These are phyloP conservation scores for Globisporangium acanthophoron DNA, from an alignment of 352 stramenopile species.

Conservation along the genomic window DNA sequence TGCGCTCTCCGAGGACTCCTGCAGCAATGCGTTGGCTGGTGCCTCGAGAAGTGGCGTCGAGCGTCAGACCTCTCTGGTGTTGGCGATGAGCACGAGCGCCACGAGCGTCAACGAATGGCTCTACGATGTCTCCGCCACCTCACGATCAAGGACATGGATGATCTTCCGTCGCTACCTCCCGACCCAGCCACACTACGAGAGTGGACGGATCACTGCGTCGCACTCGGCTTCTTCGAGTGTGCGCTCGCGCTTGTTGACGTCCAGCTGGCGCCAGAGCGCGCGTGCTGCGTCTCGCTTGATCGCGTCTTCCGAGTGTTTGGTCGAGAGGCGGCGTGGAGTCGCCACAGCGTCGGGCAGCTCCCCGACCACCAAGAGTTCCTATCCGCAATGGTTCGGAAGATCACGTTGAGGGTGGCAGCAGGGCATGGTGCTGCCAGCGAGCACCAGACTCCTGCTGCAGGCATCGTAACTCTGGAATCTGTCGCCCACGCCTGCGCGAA, in stretches of 20 bases:
- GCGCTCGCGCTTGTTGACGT: constrained; percentile 19
- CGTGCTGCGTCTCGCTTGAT: constrained; percentile 12
- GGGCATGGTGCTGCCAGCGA: neutral
- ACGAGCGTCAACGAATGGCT: neutral
- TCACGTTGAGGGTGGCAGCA: neutral
- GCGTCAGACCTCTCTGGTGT: neutral
- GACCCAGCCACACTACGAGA: neutral
- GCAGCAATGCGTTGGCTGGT: neutral
- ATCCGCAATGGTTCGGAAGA: constrained; percentile 1
- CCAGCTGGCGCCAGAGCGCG: neutral
- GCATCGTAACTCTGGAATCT: constrained; percentile 6
- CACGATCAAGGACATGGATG: neutral
- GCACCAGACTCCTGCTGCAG: neutral
- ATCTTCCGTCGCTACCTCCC: neutral
- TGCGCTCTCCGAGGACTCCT: neutral
- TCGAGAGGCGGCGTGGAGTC: constrained; percentile 1
- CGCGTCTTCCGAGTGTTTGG: constrained; percentile 16
- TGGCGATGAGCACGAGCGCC: neutral
- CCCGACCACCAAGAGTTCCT: neutral
- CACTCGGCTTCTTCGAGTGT: constrained; percentile 19
- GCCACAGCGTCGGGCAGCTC: neutral
- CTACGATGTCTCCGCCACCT: neutral
- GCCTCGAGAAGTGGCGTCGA: neutral
- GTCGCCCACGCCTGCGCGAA: constrained; percentile 24
- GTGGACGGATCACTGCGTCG: constrained; percentile 19